Base-by-base conservation (phyloP, 805 yeast species). In the Cyberlindnera subsufficiens region DNA sequence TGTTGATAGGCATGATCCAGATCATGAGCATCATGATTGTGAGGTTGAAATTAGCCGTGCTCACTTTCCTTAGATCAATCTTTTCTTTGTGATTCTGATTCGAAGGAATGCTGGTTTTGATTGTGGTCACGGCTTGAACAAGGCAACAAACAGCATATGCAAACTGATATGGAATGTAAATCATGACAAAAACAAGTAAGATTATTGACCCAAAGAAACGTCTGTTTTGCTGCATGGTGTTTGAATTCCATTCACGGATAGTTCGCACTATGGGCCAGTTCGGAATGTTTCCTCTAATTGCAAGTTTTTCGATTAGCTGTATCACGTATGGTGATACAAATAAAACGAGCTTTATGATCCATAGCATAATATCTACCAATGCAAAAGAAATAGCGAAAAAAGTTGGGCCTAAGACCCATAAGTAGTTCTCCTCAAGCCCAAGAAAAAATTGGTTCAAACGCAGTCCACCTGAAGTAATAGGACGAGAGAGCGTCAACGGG, bases 91-190 rank as follows among this genome's bases (percentile, higher is more conserved):
- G 44, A 4, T 11, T n/a, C 5, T 22, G n/a, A 2, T 43, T 35
- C 17, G 32, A 19, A 5, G 36, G 4, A 8, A 36, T 38, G 11
- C 47, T 46, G 2, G 67, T 45, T 39, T 69, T 72, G 4, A 82
- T 37, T 29, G 78, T 72, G 22, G 77, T 75, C n/a, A 72, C 54
- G 1, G 67, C 50, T 58, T 87, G 96, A 2, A 83, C 72, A 10
- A 78, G 22, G 37, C 78, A 67, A 36, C 82, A 72, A 7, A 85
- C 71, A 7, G 78, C 65, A 53, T 74, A 86, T 2, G 86, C 90
- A 57, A 88, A 73, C 58, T 89, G 96, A 56, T 81, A 89, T 0
- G 96, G 96, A 13, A 86, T 64, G 55, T 81, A 84, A 19, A 82
- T 63, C 27, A 80, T 66, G 3, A 84, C 82, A 17, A 71, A 59